A percentile compares a stretch with the other conserved stretches of the same genome.
phyloP scores from a whole-genome alignment of 116 monocot species.

The Cymodocea nodosa region DNA sequence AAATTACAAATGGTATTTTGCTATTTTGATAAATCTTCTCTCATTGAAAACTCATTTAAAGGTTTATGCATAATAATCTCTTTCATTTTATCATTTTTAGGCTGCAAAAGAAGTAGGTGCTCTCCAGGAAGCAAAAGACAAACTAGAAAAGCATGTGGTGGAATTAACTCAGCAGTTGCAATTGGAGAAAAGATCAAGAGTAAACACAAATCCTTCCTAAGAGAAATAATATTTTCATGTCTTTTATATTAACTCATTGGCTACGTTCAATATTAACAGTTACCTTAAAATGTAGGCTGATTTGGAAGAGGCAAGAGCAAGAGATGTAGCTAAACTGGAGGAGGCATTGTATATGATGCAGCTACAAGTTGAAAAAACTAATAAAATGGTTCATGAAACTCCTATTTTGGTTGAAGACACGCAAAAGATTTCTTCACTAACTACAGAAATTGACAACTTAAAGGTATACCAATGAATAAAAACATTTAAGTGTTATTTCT shows the following conservation, averaged over 20 bases:
- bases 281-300: slow-evolving; percentile 21
- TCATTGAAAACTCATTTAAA: not conserved
- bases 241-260: too few species aligned
- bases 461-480: too few species aligned
- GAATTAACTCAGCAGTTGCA: slow-evolving; percentile 52
- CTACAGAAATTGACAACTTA: slow-evolving; percentile 60
- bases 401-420: slow-evolving; percentile 65
- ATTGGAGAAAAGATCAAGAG: slow-evolving; percentile 49
- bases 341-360: slow-evolving; percentile 21
- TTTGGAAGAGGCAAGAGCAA: slow-evolving; percentile 32
- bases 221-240: too few species aligned
- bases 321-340: slow-evolving; percentile 36
- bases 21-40: not conserved
- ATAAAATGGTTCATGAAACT: slow-evolving; percentile 32
- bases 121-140: slow-evolving; percentile 60
- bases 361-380: slow-evolving; percentile 27
- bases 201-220: too few species aligned
- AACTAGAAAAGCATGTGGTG: slow-evolving; percentile 67
- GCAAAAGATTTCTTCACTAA: slow-evolving; percentile 60
- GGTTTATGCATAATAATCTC: too few species aligned
- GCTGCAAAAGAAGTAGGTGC: slow-evolving; percentile 73
- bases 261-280: too few species aligned
- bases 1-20: slow-evolving; percentile 73
- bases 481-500: too few species aligned
- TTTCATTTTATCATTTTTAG: too few species aligned